A percentile compares a stretch with the other conserved stretches of the same genome.
Evolutionary conservation across 2,329 filamentous ascomycete genomes (phyloP).

Genomic region (Raffaelea albimanens): DNA sequence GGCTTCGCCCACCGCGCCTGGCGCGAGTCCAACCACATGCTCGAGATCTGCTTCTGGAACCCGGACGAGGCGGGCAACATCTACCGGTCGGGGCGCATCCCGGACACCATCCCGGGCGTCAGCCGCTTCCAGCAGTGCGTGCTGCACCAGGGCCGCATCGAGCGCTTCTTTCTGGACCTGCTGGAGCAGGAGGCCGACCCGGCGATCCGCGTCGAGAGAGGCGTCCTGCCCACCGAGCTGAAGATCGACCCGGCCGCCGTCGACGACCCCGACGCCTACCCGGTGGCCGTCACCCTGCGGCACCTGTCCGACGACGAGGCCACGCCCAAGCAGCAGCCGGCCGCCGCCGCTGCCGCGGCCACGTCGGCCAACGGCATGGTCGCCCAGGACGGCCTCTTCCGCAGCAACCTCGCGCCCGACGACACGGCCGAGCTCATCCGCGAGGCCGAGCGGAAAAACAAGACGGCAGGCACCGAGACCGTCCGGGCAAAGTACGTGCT

Average conservation of each 20-base stretch:
- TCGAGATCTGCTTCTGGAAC: slow-evolving; percentile 57
- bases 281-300: slow-evolving; percentile 49
- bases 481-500: slow-evolving; percentile 11
- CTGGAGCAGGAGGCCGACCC: slow-evolving; percentile 36
- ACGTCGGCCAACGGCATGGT: slow-evolving; percentile 24
- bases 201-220: slow-evolving; percentile 48
- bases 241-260: slow-evolving; percentile 40
- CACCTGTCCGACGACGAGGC: slow-evolving; percentile 50
- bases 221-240: slow-evolving; percentile 46
- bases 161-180: slow-evolving; percentile 55
- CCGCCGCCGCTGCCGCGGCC: too few species aligned
- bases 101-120: slow-evolving; percentile 53
- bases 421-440: slow-evolving; percentile 44
- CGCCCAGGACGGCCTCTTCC: slow-evolving; percentile 44
- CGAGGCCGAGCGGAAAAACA: slow-evolving; percentile 13
- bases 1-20: slow-evolving; percentile 54
- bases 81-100: slow-evolving; percentile 48
- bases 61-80: slow-evolving; percentile 47
- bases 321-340: slow-evolving; percentile 29
- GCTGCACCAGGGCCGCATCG: slow-evolving; percentile 62
- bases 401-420: slow-evolving; percentile 47
- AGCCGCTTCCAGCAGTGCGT: slow-evolving; percentile 58
- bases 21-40: slow-evolving; percentile 59
- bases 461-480: slow-evolving; percentile 10
- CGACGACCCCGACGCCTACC: slow-evolving; percentile 44